Evolutionary conservation across 257 asterid genomes (phyloP).

Genomic region (Solanum medicagineum): DNA sequence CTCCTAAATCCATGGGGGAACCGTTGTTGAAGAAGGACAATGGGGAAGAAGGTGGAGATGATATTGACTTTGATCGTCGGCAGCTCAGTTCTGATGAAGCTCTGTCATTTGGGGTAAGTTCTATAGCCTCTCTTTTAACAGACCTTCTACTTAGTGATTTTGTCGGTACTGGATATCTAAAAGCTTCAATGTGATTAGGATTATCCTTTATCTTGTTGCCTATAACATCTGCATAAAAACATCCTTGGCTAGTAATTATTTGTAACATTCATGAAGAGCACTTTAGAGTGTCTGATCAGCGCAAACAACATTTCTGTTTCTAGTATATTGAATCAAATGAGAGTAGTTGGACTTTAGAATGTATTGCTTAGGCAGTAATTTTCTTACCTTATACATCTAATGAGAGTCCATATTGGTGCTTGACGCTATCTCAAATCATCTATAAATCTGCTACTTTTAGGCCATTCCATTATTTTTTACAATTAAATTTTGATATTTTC

Average conservation of each 20-base stretch:
- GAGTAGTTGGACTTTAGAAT: background rate
- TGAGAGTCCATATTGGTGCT: background rate
- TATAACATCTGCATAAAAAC: background rate
- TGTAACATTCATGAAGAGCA: background rate
- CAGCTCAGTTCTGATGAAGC: conserved; percentile 90
- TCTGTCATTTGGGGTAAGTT: conserved; percentile 58
- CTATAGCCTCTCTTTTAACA: background rate
- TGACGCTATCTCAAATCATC: background rate
- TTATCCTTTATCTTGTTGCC: background rate
- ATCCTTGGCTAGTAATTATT: background rate
- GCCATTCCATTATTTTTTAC: background rate
- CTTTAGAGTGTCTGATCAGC: background rate
- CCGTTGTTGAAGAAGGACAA: conserved; percentile 78
- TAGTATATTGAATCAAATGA: background rate
- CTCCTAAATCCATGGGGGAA: conserved; percentile 90
- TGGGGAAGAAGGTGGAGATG: conserved; percentile 99
- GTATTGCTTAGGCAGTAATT: background rate
- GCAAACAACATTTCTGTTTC: background rate
- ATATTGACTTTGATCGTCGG: conserved; percentile 83
- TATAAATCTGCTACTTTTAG: background rate
- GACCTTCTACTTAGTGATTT: background rate
- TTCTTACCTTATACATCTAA: background rate
- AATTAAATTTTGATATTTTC: background rate
- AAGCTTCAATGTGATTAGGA: background rate
- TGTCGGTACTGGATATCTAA: background rate